A percentile compares a stretch with the other conserved stretches of the same genome.
Evolutionary conservation across 495 filamentous ascomycete genomes (phyloP).

Genomic region (Aspergillus kassunensis): DNA sequence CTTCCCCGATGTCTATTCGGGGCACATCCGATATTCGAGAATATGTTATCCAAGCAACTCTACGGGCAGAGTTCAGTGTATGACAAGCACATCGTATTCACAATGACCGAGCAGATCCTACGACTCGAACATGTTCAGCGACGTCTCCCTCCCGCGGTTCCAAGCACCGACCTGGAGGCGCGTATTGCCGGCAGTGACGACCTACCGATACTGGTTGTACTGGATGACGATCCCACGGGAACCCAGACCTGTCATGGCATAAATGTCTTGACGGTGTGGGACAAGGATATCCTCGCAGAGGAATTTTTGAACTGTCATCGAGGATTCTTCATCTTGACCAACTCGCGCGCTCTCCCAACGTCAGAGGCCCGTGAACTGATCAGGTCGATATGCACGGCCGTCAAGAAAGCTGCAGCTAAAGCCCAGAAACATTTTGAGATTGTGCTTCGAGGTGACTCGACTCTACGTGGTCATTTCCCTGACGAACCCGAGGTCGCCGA

Average conservation of each 20-base stretch:
- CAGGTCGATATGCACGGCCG: background rate
- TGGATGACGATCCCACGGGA: conserved; percentile 2
- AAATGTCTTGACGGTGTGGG: conserved; percentile 3
- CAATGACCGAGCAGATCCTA: background rate
- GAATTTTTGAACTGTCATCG: background rate
- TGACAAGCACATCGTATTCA: background rate
- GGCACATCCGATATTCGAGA: background rate
- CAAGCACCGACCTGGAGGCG: background rate
- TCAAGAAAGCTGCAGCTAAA: background rate
- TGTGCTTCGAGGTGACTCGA: background rate
- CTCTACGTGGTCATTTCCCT: conserved; percentile 1
- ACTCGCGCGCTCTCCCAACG: background rate
- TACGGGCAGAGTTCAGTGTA: too few species aligned
- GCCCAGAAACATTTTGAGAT: background rate
- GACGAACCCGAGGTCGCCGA: background rate
- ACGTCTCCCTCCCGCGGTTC: background rate
- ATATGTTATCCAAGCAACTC: background rate
- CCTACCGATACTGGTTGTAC: background rate
- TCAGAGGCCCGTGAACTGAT: background rate
- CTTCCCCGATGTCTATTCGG: background rate
- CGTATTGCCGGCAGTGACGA: background rate
- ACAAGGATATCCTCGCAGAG: background rate
- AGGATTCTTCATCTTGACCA: conserved; percentile 3
- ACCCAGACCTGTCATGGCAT: conserved; percentile 5
- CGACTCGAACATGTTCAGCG: background rate